These are phyloP conservation scores for Rubia peregrina DNA, from an alignment of 305 asterid species.

Conservation along the genomic window DNA sequence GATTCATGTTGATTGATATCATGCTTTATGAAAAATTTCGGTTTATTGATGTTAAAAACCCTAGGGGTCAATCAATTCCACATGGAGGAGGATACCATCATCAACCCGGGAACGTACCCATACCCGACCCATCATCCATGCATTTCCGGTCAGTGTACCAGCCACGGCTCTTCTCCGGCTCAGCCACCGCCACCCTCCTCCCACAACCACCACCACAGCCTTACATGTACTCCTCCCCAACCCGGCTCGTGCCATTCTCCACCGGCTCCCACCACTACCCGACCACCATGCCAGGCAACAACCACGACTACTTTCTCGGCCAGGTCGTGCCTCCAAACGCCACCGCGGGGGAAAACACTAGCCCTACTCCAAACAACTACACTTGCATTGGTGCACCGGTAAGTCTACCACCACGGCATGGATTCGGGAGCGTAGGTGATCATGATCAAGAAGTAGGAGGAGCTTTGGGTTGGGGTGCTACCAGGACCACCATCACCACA, in stretches of 20 bases:
- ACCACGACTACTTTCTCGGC: constrained; percentile 49
- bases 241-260: constrained; percentile 49
- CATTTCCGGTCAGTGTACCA: constrained; percentile 52
- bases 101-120: constrained; percentile 20
- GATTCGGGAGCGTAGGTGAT: not conserved
- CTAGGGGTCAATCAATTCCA: constrained; percentile 48
- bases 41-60: not conserved
- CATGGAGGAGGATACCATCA: constrained; percentile 35
- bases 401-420: constrained; percentile 10
- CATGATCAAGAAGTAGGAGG: constrained; percentile 14
- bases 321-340: constrained; percentile 33
- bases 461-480: constrained; percentile 22
- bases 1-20: not conserved
- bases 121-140: constrained; percentile 27
- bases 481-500: constrained; percentile 25
- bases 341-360: constrained; percentile 1
- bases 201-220: constrained; percentile 19
- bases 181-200: constrained; percentile 27
- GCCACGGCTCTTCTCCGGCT: constrained; percentile 40
- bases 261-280: constrained; percentile 37
- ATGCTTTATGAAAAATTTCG: not conserved
- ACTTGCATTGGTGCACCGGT: constrained; percentile 78
- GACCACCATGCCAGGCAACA: constrained; percentile 9
- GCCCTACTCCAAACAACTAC: constrained; percentile 24
- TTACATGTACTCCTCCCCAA: constrained; percentile 47